phyloP scores from a whole-genome alignment of 2,329 filamentous ascomycete genomes.

The Calonectria pseudoturangicola region DNA sequence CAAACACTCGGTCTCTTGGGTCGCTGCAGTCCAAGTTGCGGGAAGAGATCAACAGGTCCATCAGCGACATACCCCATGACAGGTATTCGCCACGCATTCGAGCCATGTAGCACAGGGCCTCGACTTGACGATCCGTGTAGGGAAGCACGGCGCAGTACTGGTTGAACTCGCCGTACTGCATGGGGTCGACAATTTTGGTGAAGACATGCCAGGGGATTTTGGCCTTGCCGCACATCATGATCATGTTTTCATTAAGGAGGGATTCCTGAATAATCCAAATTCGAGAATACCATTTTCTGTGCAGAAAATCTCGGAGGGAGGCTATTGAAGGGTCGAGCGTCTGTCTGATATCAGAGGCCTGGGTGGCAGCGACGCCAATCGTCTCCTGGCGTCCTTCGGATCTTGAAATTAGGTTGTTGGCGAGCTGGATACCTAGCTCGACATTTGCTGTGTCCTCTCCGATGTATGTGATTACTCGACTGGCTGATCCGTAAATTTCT shows the following conservation, averaged over 20 bases:
- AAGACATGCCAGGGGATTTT: constrained; percentile 20
- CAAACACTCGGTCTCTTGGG: constrained; percentile 31
- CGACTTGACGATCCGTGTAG: background rate
- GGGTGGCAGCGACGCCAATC: background rate
- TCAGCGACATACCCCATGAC: background rate
- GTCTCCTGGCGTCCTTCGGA: constrained; percentile 17
- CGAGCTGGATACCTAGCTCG: constrained; percentile 20
- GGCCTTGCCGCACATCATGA: constrained; percentile 32
- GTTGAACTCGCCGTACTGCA: constrained; percentile 16
- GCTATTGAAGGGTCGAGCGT: constrained; percentile 12
- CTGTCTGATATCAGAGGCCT: background rate
- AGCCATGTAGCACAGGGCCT: constrained; percentile 14
- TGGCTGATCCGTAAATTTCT: constrained; percentile 22
- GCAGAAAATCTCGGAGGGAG: constrained; percentile 26
- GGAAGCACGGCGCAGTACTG: constrained; percentile 20
- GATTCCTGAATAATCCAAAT: constrained; percentile 37
- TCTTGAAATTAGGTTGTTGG: constrained; percentile 23
- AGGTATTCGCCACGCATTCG: constrained; percentile 10
- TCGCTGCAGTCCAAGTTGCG: constrained; percentile 31
- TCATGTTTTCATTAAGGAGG: constrained; percentile 27
- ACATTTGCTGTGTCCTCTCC: constrained; percentile 26
- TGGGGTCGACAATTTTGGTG: background rate
- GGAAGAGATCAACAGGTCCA: constrained; percentile 7
- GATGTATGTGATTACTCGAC: constrained; percentile 33
- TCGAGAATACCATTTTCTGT: constrained; percentile 27